Evolutionary conservation across 176 grass and related monocot species (phyloP), one percentile per base, ranked within the genome.

Genomic region (Leersia perrieri): DNA sequence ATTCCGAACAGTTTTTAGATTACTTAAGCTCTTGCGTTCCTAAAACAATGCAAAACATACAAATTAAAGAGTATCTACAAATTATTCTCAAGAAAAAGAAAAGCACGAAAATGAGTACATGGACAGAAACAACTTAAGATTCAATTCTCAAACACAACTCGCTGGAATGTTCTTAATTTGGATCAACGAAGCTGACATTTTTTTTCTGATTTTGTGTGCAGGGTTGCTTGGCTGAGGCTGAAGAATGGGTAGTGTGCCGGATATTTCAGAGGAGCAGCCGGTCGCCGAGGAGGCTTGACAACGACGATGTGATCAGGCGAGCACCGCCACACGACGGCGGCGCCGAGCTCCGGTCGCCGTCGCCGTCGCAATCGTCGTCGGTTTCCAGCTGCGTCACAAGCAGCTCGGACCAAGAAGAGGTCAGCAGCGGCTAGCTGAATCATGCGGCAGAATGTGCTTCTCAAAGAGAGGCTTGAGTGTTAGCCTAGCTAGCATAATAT

Each of bases 211-310:
- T 28, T 74, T 33, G 34, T 30, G 30, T 74, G 49, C 89, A 94
- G 92, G 77, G 64, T 34, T 89, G 81, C 74, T 33, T 87, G 81
- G 70, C 73, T 63, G 53, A 60, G 27, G 71, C 73, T 35, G 44
- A 70, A 34, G 85, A 94, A 75, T 97, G 92, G 89, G 85, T 94
- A 33, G 89, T 90, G 72, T 97, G 95, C 80, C 83, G 90, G 40
- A 82, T 97, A 78, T 94, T 97, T 63, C 80, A 83, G 78, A 92
- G 63, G 80, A 80, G 47, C 72, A 80, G 47, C 72, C 65, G 18
- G 38, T 27, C 80, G 38, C 26, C 51, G 58, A 69, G 51, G 66
- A 74, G 63, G 33, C 18, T 32, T 15, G 51, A 5, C 27, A 9
- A 28, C 35, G n/a, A 40, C 44, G 66, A 13, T 51, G 15, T 13